These are phyloP conservation scores for Raddia distichophylla DNA, from an alignment of 176 grass and related monocot species.

Conservation along the genomic window DNA sequence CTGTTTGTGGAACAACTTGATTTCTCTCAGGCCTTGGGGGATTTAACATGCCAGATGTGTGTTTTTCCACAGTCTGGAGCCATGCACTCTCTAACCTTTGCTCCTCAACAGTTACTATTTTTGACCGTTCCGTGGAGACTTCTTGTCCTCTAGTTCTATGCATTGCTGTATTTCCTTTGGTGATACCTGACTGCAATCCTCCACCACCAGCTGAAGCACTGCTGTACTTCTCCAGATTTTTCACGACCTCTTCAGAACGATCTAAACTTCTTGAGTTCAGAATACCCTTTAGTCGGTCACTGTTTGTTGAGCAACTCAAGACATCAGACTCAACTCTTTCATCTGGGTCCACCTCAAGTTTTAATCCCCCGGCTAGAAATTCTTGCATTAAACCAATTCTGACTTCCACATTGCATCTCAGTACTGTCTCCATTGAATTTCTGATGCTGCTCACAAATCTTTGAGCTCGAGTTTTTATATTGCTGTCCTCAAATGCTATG, in stretches of 20 bases:
- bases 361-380: conserved; percentile 42
- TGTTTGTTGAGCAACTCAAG: conserved; percentile 56
- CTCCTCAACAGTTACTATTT: conserved; percentile 50
- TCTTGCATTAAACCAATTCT: conserved; percentile 60
- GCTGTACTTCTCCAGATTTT: conserved; percentile 43
- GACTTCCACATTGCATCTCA: conserved; percentile 78
- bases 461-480: conserved; percentile 78
- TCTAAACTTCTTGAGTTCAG: conserved; percentile 51
- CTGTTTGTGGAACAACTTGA: conserved; percentile 77
- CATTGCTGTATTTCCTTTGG: conserved; percentile 40
- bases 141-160: conserved; percentile 42
- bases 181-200: conserved; percentile 15
- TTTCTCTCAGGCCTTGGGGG: conserved; percentile 72
- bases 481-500: conserved; percentile 74
- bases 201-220: conserved; percentile 33
- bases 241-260: conserved; percentile 41
- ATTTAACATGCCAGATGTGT: conserved; percentile 42
- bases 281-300: conserved; percentile 46
- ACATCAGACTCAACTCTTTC: conserved; percentile 51
- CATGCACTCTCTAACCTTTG: conserved; percentile 94
- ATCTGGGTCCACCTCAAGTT: conserved; percentile 19
- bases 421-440: conserved; percentile 84
- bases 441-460: conserved; percentile 95
- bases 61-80: conserved; percentile 81
- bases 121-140: conserved; percentile 30